Base-by-base conservation (phyloP, 2,329 filamentous ascomycete genomes). In the Fusarium lateritium region DNA sequence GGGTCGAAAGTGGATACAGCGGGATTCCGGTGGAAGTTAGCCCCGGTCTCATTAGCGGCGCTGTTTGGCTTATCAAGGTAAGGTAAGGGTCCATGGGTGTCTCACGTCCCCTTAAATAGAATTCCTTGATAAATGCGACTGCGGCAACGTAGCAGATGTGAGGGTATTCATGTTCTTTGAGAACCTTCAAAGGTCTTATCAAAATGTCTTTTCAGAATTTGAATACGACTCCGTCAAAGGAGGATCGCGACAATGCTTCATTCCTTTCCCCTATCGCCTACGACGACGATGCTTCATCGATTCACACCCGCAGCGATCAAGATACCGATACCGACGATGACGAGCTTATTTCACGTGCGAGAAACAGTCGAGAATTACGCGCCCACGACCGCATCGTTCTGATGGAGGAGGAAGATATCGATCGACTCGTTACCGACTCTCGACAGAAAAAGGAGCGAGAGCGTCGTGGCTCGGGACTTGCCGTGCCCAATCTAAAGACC, bases 301-400 rank as follows among this genome's bases (percentile, higher is more conserved):
- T 93, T 42, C 86, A 89, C 73, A 89, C 85, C 73, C 86, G 87
- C 66, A 89, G 86, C 81, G 91, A 92, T 74, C 91, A 93, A 77
- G 91, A 93, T 75, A 91, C 89, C 59, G 91, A 94, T 76, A 92
- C 89, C 79, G 91, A 93, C 70, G 91, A 94, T 77, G 91, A 94
- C 77, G 84, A 92, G 73, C 83, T 92, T 54, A 81, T 92, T 65
- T 83, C 85, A 61, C 86, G 86, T 10, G 89, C 89, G 34, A 86
- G 91, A 47, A 92, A 89, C 68, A 92, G 90, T 75, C 83, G 86
- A 56, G 92, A 94, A 77, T 83, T 94, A 57, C 86, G 89, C 38
- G 87, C 88, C 36, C 89, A 92, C 78, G 92, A 94, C 76, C 84
- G 89, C 43, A 85, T 88, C 42, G 89, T 95, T 0, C 80, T 95